Evolutionary conservation across 345 rosid genomes (phyloP).

Genomic region (Barbarea vulgaris): DNA sequence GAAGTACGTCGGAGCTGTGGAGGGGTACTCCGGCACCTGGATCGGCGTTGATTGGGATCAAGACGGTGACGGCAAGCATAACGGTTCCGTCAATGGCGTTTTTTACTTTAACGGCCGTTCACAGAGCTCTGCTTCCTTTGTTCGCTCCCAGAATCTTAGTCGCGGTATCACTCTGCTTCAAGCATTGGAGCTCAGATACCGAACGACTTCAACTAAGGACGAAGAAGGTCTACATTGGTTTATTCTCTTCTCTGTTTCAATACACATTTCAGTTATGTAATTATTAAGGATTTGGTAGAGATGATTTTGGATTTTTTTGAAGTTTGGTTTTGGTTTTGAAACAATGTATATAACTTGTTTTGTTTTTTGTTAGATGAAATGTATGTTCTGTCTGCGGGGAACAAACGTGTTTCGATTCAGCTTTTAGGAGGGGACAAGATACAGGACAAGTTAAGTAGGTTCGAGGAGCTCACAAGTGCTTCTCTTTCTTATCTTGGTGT

Average conservation of each 20-base stretch:
- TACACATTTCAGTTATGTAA: background rate
- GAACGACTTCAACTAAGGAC: conserved; percentile 58
- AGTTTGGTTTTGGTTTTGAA: background rate
- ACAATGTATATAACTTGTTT: background rate
- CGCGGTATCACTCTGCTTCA: conserved; percentile 63
- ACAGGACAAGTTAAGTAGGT: conserved; percentile 70
- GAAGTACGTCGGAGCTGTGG: conserved; percentile 66
- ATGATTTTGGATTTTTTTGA: background rate
- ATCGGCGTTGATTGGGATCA: conserved; percentile 91
- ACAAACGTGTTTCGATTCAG: conserved; percentile 71
- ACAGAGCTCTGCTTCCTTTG: conserved; percentile 67
- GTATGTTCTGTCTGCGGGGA: conserved; percentile 87
- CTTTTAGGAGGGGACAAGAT: conserved; percentile 82
- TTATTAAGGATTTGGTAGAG: conserved; percentile 1
- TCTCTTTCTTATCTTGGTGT: conserved; percentile 79
- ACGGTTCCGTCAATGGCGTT: conserved; percentile 74
- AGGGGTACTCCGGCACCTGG: conserved; percentile 71
- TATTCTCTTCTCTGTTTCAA: conserved; percentile 1
- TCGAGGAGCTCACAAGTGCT: conserved; percentile 73
- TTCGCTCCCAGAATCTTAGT: conserved; percentile 67
- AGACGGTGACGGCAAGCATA: conserved; percentile 71
- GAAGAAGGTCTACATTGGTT: conserved; percentile 64
- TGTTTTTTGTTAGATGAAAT: conserved; percentile 67
- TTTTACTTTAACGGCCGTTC: conserved; percentile 67
- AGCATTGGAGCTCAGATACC: conserved; percentile 75